Evolutionary conservation across 768 basidiomycete species (phyloP), one percentile per base, ranked within the genome.

Genomic region (Mycena amicta): DNA sequence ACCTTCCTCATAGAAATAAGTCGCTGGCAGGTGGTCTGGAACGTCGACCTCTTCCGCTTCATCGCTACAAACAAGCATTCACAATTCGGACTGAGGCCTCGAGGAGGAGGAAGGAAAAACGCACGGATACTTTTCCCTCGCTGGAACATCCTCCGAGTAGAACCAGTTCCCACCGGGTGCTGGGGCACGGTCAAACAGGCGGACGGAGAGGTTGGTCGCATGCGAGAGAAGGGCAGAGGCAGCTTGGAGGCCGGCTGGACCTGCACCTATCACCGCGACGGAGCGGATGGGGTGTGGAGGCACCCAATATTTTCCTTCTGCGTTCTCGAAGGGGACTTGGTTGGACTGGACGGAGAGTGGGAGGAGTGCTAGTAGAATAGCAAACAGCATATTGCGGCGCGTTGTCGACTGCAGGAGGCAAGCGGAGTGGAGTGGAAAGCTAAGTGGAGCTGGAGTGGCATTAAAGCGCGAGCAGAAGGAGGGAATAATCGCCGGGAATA

Each of bases 101-200:
- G n/a, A n/a, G n/a, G 40, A 16, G 55, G 15, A 23, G 8, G 22
- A 31, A 20, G 25, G 12, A 20, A 26, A 31, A 3, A 39, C 64
- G 51, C 31, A 67, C 66, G 66, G 66, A 52, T 66, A 66, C 2
- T 54, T 5, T 29, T 67, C 66, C n/a, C 66, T 22, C 26, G 46
- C 59, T 3, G 64, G 66, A 1, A 59, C 49, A 18, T 57, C 53
- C 11, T 67, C 62, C 1, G 64, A 59, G 45, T 61, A 65, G 27
- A 65, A 60, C 66, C 64, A 67, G 31, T 59, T 65, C 3, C 64
- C 66, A 5, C 66, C 66, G 3, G 66, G 66, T 28, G 53, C 54
- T 6, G 61, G 61, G 12, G 66, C 61, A n/a, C 60, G 64, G 11
- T 67, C 66, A 49, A 65, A 67, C 2, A 65, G 57, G 3, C 64